Percentiles rank a stretch among this genome's conserved stretches.
Conservation (phyloP, 2,329 filamentous ascomycete species). For the Nannizzia gypsea region DNA sequence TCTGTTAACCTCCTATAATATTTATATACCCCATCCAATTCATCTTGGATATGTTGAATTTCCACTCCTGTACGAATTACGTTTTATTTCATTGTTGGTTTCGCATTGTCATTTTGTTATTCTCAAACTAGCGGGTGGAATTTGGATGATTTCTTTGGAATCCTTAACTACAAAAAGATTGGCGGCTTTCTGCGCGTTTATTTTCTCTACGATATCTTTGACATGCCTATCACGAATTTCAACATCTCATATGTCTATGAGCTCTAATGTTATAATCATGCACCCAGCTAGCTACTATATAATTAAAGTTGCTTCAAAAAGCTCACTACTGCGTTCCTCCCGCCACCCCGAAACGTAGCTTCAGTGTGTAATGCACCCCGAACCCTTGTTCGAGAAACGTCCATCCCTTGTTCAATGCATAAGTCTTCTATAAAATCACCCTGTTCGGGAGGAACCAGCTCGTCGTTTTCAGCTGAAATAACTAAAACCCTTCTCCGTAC, state of each 20-base stretch:
- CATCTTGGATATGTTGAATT: background rate
- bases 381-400: conserved; percentile 30
- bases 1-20: background rate
- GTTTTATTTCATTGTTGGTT: background rate
- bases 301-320: conserved; percentile 10
- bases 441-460: conserved; percentile 32
- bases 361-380: conserved; percentile 41
- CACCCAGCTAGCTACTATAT: background rate
- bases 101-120: background rate
- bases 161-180: background rate
- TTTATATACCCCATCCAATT: conserved; percentile 1
- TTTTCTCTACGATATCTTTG: background rate
- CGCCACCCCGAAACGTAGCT: conserved; percentile 33
- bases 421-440: conserved; percentile 25
- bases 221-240: background rate
- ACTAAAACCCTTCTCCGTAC: conserved; percentile 26
- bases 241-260: background rate
- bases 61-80: background rate
- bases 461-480: conserved; percentile 33
- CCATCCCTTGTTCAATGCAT: conserved; percentile 24
- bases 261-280: background rate
- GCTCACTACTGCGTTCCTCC: conserved; percentile 29
- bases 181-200: background rate
- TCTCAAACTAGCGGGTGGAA: background rate
- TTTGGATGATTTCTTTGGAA: background rate